phyloP scores from a whole-genome alignment of 768 basidiomycete species.

The Serendipita sp. region DNA sequence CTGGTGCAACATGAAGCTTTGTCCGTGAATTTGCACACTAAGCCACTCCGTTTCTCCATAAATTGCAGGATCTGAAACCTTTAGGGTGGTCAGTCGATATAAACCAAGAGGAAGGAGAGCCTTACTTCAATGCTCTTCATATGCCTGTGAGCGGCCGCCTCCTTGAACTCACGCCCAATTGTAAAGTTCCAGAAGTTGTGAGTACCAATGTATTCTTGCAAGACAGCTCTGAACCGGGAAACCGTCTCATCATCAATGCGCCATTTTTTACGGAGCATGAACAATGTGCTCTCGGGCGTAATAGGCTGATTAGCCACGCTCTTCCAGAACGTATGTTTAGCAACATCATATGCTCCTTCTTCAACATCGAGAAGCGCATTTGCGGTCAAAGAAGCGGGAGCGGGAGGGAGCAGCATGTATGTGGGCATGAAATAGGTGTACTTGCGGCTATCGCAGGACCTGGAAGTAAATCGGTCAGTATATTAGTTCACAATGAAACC shows the following conservation, averaged over 20 bases:
- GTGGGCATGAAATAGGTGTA: conserved; percentile 97
- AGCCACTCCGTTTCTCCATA: conserved; percentile 92
- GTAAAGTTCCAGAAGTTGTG: conserved; percentile 99
- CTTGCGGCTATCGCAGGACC: conserved; percentile 84
- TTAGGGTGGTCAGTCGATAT: not conserved
- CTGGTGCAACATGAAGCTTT: conserved; percentile 99
- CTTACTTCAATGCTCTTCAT: conserved; percentile 76
- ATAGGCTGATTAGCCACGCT: conserved; percentile 21
- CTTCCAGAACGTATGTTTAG: conserved; percentile 49
- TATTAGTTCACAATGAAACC: not conserved
- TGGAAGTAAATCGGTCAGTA: conserved; percentile 18
- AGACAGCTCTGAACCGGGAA: conserved; percentile 35
- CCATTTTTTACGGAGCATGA: conserved; percentile 29
- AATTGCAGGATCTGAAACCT: conserved; percentile 76
- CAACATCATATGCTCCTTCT: conserved; percentile 9
- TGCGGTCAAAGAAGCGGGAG: conserved; percentile 38
- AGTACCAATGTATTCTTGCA: conserved; percentile 60
- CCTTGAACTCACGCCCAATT: conserved; percentile 66
- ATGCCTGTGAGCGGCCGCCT: conserved; percentile 65
- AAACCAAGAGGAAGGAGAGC: not conserved
- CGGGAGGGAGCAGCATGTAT: conserved; percentile 82
- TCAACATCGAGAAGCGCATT: conserved; percentile 16
- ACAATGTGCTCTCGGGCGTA: conserved; percentile 27
- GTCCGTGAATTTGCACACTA: conserved; percentile 82
- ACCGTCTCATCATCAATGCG: conserved; percentile 40